These are phyloP conservation scores for Suhomyces vadensis DNA, from an alignment of 805 yeast genomes.

Conservation along the genomic window DNA sequence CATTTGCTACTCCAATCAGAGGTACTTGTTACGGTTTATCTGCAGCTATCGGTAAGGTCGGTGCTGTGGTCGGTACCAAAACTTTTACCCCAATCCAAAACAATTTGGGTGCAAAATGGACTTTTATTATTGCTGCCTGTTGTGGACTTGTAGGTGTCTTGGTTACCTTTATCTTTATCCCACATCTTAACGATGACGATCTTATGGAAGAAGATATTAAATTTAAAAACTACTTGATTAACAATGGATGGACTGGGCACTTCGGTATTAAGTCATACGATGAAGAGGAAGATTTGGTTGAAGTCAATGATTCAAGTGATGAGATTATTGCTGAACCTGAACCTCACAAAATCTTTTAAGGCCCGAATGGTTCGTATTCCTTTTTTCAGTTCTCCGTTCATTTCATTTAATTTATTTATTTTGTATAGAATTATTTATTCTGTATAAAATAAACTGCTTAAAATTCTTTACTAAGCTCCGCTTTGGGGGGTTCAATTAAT, in stretches of 20 bases:
- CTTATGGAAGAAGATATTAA: slow-evolving; percentile 61
- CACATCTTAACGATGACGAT: slow-evolving; percentile 71
- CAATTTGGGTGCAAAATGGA: slow-evolving; percentile 68
- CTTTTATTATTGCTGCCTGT: slow-evolving; percentile 76
- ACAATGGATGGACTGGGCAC: slow-evolving; percentile 58
- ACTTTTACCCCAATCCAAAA: slow-evolving; percentile 67
- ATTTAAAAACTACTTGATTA: slow-evolving; percentile 59
- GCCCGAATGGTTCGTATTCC: background rate
- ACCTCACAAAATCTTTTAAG: slow-evolving; percentile 3
- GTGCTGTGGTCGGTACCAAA: slow-evolving; percentile 82
- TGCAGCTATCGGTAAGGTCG: slow-evolving; percentile 81
- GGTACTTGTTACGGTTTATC: slow-evolving; percentile 74
- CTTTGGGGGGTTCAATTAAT: too few relatives aligned
- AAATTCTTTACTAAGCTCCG: background rate
- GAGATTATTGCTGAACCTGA: background rate
- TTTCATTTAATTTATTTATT: background rate
- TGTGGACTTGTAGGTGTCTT: slow-evolving; percentile 67
- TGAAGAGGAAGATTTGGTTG: slow-evolving; percentile 7
- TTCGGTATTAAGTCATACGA: slow-evolving; percentile 36
- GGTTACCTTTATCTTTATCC: slow-evolving; percentile 60
- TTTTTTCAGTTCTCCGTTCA: background rate
- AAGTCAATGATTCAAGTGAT: background rate
- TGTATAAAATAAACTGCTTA: background rate
- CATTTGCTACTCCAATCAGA: slow-evolving; percentile 74
- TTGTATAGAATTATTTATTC: background rate